Evolutionary conservation across 495 filamentous ascomycete species (phyloP).

Genomic region (Tuber indicum): DNA sequence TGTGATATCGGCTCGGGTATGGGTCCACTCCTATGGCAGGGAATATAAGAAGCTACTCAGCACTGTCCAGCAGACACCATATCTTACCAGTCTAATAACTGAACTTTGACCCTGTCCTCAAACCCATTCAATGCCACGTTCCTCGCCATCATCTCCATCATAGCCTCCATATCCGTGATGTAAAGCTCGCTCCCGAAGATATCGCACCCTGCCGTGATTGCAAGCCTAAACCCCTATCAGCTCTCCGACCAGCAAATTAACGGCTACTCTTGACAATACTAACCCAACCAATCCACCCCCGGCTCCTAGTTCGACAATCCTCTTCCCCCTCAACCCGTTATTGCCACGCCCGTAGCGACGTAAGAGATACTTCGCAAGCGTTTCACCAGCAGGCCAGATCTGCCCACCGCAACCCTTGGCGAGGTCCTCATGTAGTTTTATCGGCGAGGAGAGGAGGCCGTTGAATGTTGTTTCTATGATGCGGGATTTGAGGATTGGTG

Average conservation of each 20-base stretch:
- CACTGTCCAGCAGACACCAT: not conserved
- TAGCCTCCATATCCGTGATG: constrained; percentile 79
- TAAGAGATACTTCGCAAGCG: constrained; percentile 76
- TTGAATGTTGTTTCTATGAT: constrained; percentile 63
- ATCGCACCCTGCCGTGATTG: constrained; percentile 55
- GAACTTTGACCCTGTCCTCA: constrained; percentile 53
- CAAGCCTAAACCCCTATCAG: constrained; percentile 47
- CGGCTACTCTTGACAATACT: constrained; percentile 10
- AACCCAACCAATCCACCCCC: constrained; percentile 80
- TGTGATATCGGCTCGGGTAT: constrained; percentile 47
- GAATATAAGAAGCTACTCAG: constrained; percentile 2
- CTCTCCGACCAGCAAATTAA: constrained; percentile 11
- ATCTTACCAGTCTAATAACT: constrained; percentile 71
- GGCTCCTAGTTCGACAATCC: constrained; percentile 84
- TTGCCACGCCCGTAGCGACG: constrained; percentile 40
- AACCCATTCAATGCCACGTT: constrained; percentile 77
- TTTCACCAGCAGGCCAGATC: constrained; percentile 89
- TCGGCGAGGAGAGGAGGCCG: constrained; percentile 60
- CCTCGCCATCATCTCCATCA: constrained; percentile 71
- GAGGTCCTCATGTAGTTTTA: constrained; percentile 77
- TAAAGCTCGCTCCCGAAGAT: constrained; percentile 51
- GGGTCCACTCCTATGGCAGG: constrained; percentile 50
- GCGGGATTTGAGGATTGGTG: constrained; percentile 47
- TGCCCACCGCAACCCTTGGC: constrained; percentile 83
- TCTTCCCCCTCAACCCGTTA: constrained; percentile 25